A percentile compares a stretch with the other conserved stretches of the same genome.
Evolutionary conservation across 805 yeast species (phyloP).

Genomic region (Jamesozyma rosinii): DNA sequence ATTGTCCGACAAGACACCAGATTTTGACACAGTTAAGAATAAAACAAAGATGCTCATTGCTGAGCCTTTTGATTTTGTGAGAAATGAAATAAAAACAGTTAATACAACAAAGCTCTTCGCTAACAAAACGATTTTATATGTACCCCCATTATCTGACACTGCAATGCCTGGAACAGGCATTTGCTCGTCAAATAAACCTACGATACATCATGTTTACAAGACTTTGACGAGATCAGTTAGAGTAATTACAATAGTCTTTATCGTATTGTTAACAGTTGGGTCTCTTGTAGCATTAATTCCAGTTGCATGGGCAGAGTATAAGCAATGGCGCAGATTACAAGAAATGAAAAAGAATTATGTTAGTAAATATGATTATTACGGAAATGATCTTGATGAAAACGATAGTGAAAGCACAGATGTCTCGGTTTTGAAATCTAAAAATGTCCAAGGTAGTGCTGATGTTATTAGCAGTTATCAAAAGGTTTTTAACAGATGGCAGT

Average conservation of each 20-base stretch:
- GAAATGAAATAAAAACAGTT: conserved; percentile 31
- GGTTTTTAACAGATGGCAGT: conserved; percentile 18
- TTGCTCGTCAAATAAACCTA: conserved; percentile 34
- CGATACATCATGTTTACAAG: conserved; percentile 34
- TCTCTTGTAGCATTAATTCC: conserved; percentile 38
- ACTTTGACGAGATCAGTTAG: conserved; percentile 29
- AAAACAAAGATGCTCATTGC: conserved; percentile 46
- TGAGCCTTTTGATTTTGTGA: conserved; percentile 49
- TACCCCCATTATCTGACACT: conserved; percentile 31
- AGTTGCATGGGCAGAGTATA: conserved; percentile 37
- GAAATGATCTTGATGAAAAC: background rate
- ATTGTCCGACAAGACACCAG: conserved; percentile 48
- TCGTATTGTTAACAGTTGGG: conserved; percentile 32
- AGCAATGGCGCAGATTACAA: conserved; percentile 41
- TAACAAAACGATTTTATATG: conserved; percentile 26
- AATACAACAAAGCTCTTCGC: conserved; percentile 23
- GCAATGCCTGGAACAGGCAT: conserved; percentile 21
- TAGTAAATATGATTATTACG: conserved; percentile 9
- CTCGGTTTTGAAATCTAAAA: background rate
- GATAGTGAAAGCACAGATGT: background rate
- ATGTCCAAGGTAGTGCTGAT: conserved; percentile 5
- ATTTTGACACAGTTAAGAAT: conserved; percentile 54
- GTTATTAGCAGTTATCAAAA: conserved; percentile 15
- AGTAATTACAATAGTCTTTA: conserved; percentile 32
- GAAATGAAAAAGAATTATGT: conserved; percentile 21